These are phyloP conservation scores for Coprinopsis cinerea DNA, from an alignment of 768 basidiomycete species.

Conservation along the genomic window DNA sequence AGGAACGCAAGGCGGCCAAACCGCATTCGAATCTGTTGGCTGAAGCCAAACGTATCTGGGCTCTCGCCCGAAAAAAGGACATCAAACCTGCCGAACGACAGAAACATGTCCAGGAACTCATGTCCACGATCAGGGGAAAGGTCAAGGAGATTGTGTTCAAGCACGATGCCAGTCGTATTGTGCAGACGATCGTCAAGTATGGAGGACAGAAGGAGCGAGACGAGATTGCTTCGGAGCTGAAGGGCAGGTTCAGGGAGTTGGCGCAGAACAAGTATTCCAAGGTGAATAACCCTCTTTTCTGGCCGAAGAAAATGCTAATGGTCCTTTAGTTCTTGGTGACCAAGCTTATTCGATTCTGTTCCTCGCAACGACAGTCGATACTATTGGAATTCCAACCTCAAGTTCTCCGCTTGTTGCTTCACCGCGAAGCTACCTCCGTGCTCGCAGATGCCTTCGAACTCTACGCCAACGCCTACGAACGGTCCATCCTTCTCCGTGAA, in stretches of 20 bases:
- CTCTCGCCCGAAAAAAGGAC: constrained; percentile 65
- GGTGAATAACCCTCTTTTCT: constrained; percentile 32
- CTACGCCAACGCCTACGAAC: constrained; percentile 80
- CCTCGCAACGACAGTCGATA: constrained; percentile 68
- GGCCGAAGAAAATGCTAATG: background rate
- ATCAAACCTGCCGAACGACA: constrained; percentile 66
- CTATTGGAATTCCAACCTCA: constrained; percentile 72
- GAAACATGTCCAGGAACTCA: constrained; percentile 67
- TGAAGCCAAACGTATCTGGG: constrained; percentile 76
- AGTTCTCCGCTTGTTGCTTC: constrained; percentile 72
- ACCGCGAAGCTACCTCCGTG: constrained; percentile 78
- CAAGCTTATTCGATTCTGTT: constrained; percentile 74
- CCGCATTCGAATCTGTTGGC: constrained; percentile 66
- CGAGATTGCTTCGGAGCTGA: constrained; percentile 77
- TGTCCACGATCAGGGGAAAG: constrained; percentile 71
- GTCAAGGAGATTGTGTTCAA: constrained; percentile 85
- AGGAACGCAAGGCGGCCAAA: constrained; percentile 70
- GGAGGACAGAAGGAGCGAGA: constrained; percentile 72
- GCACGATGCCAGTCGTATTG: constrained; percentile 86
- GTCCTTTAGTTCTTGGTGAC: constrained; percentile 63
- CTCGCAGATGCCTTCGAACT: constrained; percentile 88
- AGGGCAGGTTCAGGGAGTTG: constrained; percentile 71
- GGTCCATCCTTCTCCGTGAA: constrained; percentile 72
- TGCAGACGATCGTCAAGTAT: constrained; percentile 77
- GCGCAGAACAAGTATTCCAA: constrained; percentile 90